Percentiles rank a stretch among this genome's conserved stretches.
Evolutionary conservation across 345 rosid genomes (phyloP).

Genomic region (Cardamine resedifolia): DNA sequence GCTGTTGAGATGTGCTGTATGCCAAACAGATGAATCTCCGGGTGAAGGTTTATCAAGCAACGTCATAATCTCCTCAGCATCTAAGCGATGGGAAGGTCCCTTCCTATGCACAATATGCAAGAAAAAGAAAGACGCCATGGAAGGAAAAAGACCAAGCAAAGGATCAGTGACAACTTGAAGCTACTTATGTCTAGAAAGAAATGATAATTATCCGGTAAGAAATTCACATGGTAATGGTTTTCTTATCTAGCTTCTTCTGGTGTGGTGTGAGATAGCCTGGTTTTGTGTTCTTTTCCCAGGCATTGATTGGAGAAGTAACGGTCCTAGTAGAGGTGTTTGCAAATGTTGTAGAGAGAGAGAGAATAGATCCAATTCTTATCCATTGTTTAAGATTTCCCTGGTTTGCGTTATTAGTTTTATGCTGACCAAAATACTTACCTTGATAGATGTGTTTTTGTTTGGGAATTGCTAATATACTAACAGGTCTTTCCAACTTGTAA

Average conservation of each 20-base stretch:
- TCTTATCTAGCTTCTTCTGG: not conserved
- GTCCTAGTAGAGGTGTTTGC: conserved; percentile 29
- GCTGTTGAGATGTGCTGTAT: conserved; percentile 87
- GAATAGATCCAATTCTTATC: conserved; percentile 35
- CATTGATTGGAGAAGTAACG: conserved; percentile 31
- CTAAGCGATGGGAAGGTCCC: conserved; percentile 94
- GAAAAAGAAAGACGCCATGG: conserved; percentile 99
- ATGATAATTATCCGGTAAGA: conserved; percentile 9
- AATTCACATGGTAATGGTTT: not conserved
- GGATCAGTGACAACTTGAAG: conserved; percentile 48
- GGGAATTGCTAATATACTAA: conserved; percentile 33
- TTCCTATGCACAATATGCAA: conserved; percentile 78
- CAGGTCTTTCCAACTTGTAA: conserved; percentile 25
- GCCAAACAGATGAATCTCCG: conserved; percentile 84
- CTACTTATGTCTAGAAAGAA: not conserved
- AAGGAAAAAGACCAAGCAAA: conserved; percentile 81
- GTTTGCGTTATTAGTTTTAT: conserved; percentile 20
- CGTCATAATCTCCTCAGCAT: conserved; percentile 67
- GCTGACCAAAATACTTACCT: conserved; percentile 18
- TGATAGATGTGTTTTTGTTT: conserved; percentile 20
- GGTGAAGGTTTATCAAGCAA: conserved; percentile 57
- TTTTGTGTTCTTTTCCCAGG: conserved; percentile 21
- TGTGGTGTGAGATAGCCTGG: conserved; percentile 31
- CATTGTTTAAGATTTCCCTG: conserved; percentile 33
- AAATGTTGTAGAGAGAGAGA: conserved; percentile 28